Conservation (phyloP, 441 rosid species). For the Populus hybrid region DNA sequence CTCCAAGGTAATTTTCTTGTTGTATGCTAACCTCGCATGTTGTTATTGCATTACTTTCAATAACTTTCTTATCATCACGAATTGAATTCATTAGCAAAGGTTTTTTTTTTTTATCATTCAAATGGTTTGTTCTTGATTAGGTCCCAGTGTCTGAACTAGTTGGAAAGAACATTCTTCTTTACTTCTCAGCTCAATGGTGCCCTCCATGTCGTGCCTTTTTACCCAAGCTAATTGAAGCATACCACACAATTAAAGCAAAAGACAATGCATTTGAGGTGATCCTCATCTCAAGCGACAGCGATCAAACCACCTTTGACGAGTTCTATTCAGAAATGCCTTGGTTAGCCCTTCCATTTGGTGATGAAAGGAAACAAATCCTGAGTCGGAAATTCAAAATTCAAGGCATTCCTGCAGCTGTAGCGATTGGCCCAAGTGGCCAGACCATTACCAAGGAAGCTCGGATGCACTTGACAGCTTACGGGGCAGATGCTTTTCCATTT, state of each 20-base stretch:
- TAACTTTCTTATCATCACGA: too few species aligned
- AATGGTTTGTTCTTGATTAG: conserved; percentile 9
- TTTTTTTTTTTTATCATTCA: neutral
- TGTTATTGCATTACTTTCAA: too few species aligned
- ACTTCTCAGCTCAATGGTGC: conserved; percentile 38
- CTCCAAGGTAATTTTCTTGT: conserved; percentile 16
- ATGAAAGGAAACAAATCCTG: conserved; percentile 19
- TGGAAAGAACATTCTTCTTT: conserved; percentile 39
- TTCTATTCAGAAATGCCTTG: conserved; percentile 43
- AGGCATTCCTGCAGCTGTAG: conserved; percentile 33
- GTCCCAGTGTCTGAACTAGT: conserved; percentile 30
- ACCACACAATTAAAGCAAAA: conserved; percentile 25
- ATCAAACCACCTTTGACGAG: conserved; percentile 34
- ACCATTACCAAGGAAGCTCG: conserved; percentile 24
- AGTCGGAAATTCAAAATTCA: conserved; percentile 24
- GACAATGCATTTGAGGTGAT: conserved; percentile 30
- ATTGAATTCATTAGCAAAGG: neutral
- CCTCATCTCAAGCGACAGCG: conserved; percentile 38
- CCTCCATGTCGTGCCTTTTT: conserved; percentile 32
- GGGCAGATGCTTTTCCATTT: conserved; percentile 40
- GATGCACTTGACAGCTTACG: conserved; percentile 15
- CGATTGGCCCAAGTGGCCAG: conserved; percentile 29
- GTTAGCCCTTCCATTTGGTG: conserved; percentile 39
- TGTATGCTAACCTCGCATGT: too few species aligned
- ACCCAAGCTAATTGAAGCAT: conserved; percentile 27